These are phyloP conservation scores for Magnaporthales sp. DNA, from an alignment of 2,329 filamentous ascomycete species.

Conservation along the genomic window DNA sequence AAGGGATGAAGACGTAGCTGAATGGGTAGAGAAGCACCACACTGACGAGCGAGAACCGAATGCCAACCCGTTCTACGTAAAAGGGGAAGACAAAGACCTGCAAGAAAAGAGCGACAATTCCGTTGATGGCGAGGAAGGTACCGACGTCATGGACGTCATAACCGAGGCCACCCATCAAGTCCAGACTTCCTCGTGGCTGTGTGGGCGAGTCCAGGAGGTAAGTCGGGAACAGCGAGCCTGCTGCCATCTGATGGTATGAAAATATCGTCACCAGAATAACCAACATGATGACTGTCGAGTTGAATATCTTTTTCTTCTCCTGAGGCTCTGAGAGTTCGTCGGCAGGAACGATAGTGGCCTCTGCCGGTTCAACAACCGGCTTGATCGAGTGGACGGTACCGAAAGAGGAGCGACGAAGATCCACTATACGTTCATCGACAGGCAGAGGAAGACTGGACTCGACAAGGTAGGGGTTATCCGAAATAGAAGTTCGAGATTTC, in stretches of 20 bases:
- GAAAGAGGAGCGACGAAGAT: background rate
- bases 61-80: constrained; percentile 28
- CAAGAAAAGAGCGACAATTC: constrained; percentile 62
- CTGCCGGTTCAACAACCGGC: background rate
- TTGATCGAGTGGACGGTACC: constrained; percentile 3
- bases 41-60: background rate
- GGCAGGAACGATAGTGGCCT: background rate
- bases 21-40: constrained; percentile 1
- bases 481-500: background rate
- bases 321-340: background rate
- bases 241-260: constrained; percentile 2
- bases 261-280: background rate
- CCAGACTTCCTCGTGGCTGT: background rate
- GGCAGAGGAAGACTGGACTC: constrained; percentile 3
- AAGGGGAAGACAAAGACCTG: constrained; percentile 62
- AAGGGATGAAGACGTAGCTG: constrained; percentile 1
- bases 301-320: background rate
- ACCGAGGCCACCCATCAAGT: constrained; percentile 2
- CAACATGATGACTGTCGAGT: constrained; percentile 1
- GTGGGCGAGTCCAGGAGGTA: background rate
- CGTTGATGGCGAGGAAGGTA: constrained; percentile 8
- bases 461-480: background rate
- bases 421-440: background rate
- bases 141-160: constrained; percentile 15
- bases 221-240: background rate